Base-by-base conservation (phyloP, 768 basidiomycete species). In the Pluteus cervinus region DNA sequence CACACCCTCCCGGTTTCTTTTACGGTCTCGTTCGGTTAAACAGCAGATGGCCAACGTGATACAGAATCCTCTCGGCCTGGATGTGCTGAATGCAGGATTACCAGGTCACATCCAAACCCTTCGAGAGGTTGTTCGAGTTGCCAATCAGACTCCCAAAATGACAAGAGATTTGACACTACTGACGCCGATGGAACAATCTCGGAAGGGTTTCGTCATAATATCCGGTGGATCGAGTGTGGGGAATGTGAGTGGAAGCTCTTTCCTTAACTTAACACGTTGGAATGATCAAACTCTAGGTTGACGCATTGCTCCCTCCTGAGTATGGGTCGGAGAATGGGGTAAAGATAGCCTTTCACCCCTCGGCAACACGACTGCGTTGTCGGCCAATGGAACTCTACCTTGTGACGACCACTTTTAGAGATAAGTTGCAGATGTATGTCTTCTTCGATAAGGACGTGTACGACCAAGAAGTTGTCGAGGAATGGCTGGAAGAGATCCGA, bases 381-480 rank as follows among this genome's bases (percentile, higher is more conserved):
- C 66, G 71, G 6, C 69, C 75, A 2, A 58, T 48, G 2, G 69
- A 76, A 45, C 50, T 73, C 41, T 75, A 74, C 44, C 58, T 76
- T 0, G 66, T 69, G 2, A 66, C 71, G 11, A 35, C 53, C 3
- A 69, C 58, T 2, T 49, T 46, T 4, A 47, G 44, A 2, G 50
- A 61, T 22, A 51, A 55, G 24, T 40, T 79, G 24, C 39, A 40
- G 2, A 31, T 75, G 17, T 38, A 47, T 10, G 29, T 60, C 4
- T 63, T 37, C 44, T 69, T 58, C 46, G 76, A 79, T 33, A 54
- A 49, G 5, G 72, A 76, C 44, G 68, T 70, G 4, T 76, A 63
- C 31, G 60, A 68, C 2, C 55, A 60, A 4, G 55, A 39, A 1
- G 42, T 66, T 7, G 59, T 73, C 5, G 46, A 37, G 6, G 75